Evolutionary conservation across 129 eudicot genomes (phyloP).

Genomic region (Helianthus tuberosus): DNA sequence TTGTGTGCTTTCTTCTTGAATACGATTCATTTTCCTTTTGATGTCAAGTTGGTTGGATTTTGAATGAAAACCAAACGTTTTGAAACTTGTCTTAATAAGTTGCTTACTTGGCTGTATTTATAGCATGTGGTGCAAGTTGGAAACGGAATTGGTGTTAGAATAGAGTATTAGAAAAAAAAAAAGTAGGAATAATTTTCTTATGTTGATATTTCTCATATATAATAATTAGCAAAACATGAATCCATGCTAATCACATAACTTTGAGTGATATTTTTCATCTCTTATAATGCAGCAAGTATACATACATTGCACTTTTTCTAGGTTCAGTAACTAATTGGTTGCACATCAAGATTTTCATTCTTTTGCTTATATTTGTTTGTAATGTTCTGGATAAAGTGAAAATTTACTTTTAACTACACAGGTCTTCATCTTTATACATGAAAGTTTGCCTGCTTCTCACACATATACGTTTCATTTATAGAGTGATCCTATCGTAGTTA

Average conservation of each 20-base stretch:
- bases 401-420: conserved; percentile 10
- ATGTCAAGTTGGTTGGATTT: background rate
- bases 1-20: conserved; percentile 5
- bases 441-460: conserved; percentile 29
- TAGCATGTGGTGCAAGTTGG: background rate
- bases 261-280: background rate
- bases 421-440: conserved; percentile 27
- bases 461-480: conserved; percentile 39
- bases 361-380: conserved; percentile 1
- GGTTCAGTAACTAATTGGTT: background rate
- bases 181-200: background rate
- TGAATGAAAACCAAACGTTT: background rate
- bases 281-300: background rate
- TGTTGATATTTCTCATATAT: background rate
- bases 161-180: conserved; percentile 8
- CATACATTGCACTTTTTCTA: conserved; percentile 3
- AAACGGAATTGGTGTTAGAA: background rate
- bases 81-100: background rate
- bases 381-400: conserved; percentile 2
- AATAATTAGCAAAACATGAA: background rate
- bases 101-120: background rate
- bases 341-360: background rate
- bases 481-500: conserved; percentile 98
- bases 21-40: background rate
- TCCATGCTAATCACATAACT: background rate